Evolutionary conservation across 177 flowering plant genomes (phyloP), one percentile per base, ranked within the genome.

Genomic region (Tripterygium wilfordii): DNA sequence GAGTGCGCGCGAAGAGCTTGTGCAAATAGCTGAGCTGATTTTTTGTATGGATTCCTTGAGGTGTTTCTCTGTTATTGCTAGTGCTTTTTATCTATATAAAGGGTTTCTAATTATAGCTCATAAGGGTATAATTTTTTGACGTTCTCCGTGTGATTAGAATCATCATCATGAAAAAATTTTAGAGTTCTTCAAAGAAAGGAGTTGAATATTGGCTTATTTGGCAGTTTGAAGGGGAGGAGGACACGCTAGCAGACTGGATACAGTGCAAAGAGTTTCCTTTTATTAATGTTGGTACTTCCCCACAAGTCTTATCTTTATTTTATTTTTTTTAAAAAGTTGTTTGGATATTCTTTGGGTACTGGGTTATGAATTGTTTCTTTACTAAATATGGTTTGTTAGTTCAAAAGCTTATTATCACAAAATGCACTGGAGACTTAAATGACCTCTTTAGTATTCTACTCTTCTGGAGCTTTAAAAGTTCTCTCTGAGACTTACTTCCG

Each of bases 1-100:
- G 99, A 92, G 72, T 82, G 96, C 35, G 96, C 75, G 3, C 67
- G 99, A 40, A 67, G 99, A 67, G 99, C 99, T 59, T 92, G 96
- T 63, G 69, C 88, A 23, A 88, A 54, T 51, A 86, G 99, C 55
- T 92, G 99, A 69, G 99, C 99, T 23, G 96, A 88, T 68, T 92
- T 88, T 65, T 35, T 88, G 27, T 80, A 88, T 26, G 99, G 99
- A 29, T 92, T 92, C 70, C 88, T 72, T 41, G 96, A 92, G 96
- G 96, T 92, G 57, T 58, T 76, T 36, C 64, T 72, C 64, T 56
- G 42, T 52, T 33, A 29, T 45, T 41, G 36, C 43, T 58, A 30
- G 15, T 58, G 30, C 44, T 56, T n/a, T n/a, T n/a, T n/a, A n/a
- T n/a, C n/a, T n/a, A n/a, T n/a, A n/a, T n/a, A n/a, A n/a, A n/a